Conservation (phyloP, 1,139 yeast species). For the Hyphopichia wangnamkhiaoensis region DNA sequence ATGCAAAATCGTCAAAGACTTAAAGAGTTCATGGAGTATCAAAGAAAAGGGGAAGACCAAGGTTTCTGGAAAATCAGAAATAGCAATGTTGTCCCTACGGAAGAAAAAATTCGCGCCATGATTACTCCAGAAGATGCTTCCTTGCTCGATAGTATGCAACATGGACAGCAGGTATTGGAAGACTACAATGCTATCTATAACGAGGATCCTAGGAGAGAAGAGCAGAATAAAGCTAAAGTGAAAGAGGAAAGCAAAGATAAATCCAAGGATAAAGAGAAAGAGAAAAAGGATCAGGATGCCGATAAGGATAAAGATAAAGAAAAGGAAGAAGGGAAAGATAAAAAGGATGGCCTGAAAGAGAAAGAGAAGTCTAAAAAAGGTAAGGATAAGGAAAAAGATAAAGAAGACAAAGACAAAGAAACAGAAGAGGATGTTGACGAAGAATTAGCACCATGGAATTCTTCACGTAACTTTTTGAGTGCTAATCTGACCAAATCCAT, state of each 20-base stretch:
- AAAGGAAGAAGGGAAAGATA: conserved; percentile 23
- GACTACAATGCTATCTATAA: conserved; percentile 62
- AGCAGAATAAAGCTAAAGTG: conserved; percentile 18
- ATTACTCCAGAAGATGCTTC: conserved; percentile 91
- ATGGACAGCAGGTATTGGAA: conserved; percentile 81
- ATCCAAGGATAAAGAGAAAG: conserved; percentile 34
- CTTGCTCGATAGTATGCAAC: conserved; percentile 88
- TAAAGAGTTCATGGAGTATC: conserved; percentile 98
- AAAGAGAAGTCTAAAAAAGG: conserved; percentile 23
- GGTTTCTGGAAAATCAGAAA: conserved; percentile 93
- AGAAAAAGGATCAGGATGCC: conserved; percentile 14
- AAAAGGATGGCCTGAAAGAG: conserved; percentile 21
- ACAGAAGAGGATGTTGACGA: conserved; percentile 65
- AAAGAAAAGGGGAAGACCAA: conserved; percentile 91
- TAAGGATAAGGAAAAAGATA: conserved; percentile 37
- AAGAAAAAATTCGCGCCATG: conserved; percentile 80
- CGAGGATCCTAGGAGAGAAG: conserved; percentile 28
- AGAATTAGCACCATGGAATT: conserved; percentile 92
- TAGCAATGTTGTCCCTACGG: conserved; percentile 65
- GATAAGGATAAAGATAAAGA: conserved; percentile 15
- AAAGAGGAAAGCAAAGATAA: conserved; percentile 30
- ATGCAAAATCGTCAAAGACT: conserved; percentile 95
- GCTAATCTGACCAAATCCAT: conserved; percentile 97
- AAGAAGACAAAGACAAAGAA: conserved; percentile 23
- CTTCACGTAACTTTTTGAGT: conserved; percentile 83